Base-by-base conservation (phyloP, 768 basidiomycete species). In the Amanita fuliginea region DNA sequence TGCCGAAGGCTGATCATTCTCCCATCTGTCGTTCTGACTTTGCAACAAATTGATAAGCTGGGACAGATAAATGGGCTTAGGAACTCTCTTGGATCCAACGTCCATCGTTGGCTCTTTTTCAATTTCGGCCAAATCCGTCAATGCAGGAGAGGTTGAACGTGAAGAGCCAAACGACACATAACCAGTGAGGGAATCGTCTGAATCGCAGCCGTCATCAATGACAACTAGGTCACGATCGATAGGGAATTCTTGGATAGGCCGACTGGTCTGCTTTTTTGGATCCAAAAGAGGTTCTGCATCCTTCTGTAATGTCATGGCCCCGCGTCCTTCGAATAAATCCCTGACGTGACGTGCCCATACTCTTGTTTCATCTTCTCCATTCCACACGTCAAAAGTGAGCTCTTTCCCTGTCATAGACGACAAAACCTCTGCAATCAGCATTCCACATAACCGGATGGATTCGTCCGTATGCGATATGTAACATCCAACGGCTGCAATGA, bases 351-450 rank as follows among this genome's bases (percentile, higher is more conserved):
- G 67, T 14, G 78, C 80, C 80, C 87, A 89, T 18, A 60, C 65
- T 53, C 73, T 80, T 6, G 78, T 83, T 22, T 76, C 70, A 3
- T 78, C 81, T 1, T 80, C 75, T 1, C 85, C 90, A 6, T 86
- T 83, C 94, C 94, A 96, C 35, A 75, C 79, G 0, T 77, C 82
- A 55, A 99, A 97, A 51, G 79, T 71, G 18, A 97, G 70, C 42
- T 73, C 74, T 60, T 85, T 86, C 5, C 80, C 75, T 11, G 71
- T 71, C 22, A 70, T 68, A 4, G 69, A 67, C 0, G 90, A 86
- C 7, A 85, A 74, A 14, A 84, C 69, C 64, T 99, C 95, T 0
- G 88, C 95, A 0, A 79, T 81, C 30, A 97, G 74, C 92, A 99
- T 95, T 3, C 96, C 96, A 56, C 91, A 86, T 21, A 83, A 75